Base-by-base conservation (phyloP, 768 basidiomycete species). In the Mycena chlorophos region DNA sequence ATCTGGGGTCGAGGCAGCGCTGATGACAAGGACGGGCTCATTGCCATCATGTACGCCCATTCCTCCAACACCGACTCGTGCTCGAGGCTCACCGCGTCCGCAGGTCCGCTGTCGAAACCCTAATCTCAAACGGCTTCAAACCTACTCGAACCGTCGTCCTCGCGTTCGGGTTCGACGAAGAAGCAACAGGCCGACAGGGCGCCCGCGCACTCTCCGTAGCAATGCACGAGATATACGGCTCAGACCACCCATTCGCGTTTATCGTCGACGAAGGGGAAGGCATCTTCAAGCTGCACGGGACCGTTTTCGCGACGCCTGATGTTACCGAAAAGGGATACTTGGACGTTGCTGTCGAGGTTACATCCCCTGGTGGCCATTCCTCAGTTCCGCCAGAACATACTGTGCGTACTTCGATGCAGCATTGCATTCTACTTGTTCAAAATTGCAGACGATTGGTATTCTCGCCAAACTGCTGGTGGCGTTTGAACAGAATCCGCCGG, bases 211-310 rank as follows among this genome's bases (percentile, higher is more conserved):
- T 89, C 38, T 73, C 75, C 0, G 64, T 71, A 13, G 72, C 72
- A 42, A 70, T 97, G 27, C 67, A 82, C 45, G 61, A 76, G 2
- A 77, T 74, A 14, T 95, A 90, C 65, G 94, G 93, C 30, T 66
- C 80, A 56, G 70, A 92, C 64, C 80, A 82, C 3, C 60, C 60
- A 1, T 84, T 92, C 65, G 84, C 89, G 0, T 77, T 96, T 66
- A 69, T 97, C 42, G 77, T 98, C 29, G 95, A 98, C 65, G 95
- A 98, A 75, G 94, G 94, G 28, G 83, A 78, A 51, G 81, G 82
- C 23, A 85, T 80, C 46, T 62, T 63, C 1, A 75, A 84, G 34
- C 62, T 72, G 28, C 79, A 75, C 52, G 86, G 86, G 5, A 73
- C 76, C 12, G 68, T 82, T 12, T 70, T 91, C 52, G 86, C 88